phyloP scores from a whole-genome alignment of 2,329 filamentous ascomycete species.

The Chaetomium olivaceum region DNA sequence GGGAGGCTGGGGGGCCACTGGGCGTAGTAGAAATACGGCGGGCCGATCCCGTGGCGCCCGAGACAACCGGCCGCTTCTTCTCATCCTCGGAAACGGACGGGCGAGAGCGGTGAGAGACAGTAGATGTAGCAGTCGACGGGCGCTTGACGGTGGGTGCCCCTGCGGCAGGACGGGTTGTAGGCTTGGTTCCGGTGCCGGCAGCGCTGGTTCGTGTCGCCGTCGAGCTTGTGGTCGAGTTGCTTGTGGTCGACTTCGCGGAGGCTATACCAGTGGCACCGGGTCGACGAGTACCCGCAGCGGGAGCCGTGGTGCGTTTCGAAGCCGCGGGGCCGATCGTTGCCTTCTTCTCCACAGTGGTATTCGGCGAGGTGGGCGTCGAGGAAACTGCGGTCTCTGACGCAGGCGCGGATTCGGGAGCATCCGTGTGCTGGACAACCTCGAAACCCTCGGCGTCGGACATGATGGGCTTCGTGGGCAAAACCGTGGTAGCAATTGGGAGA shows the following conservation, averaged over 20 bases:
- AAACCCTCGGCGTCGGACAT: constrained; percentile 41
- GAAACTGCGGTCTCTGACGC: constrained; percentile 22
- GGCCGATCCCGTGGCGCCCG: constrained; percentile 29
- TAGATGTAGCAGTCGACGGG: constrained; percentile 37
- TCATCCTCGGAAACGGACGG: constrained; percentile 43
- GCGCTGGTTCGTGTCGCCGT: constrained; percentile 33
- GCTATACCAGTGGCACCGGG: constrained; percentile 31
- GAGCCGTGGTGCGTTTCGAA: constrained; percentile 32
- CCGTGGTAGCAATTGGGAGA: not conserved
- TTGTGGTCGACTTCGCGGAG: constrained; percentile 38
- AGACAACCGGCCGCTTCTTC: constrained; percentile 37
- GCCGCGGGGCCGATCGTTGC: constrained; percentile 25
- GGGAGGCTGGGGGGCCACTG: constrained; percentile 31
- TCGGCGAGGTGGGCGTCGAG: constrained; percentile 27
- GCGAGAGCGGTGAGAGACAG: constrained; percentile 38
- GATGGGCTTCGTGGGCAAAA: constrained; percentile 20
- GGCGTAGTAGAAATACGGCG: constrained; percentile 40
- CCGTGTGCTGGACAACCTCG: constrained; percentile 36
- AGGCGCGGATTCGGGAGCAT: constrained; percentile 26
- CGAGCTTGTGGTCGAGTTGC: constrained; percentile 33
- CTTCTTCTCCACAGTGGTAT: constrained; percentile 29
- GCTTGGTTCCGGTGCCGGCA: constrained; percentile 36
- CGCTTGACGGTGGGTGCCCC: constrained; percentile 37
- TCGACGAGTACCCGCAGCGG: constrained; percentile 32
- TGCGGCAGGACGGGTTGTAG: constrained; percentile 36